Percentiles rank a stretch among this genome's conserved stretches.
phyloP scores from a whole-genome alignment of 345 rosid species.

The Eucalyptus dawsonii region DNA sequence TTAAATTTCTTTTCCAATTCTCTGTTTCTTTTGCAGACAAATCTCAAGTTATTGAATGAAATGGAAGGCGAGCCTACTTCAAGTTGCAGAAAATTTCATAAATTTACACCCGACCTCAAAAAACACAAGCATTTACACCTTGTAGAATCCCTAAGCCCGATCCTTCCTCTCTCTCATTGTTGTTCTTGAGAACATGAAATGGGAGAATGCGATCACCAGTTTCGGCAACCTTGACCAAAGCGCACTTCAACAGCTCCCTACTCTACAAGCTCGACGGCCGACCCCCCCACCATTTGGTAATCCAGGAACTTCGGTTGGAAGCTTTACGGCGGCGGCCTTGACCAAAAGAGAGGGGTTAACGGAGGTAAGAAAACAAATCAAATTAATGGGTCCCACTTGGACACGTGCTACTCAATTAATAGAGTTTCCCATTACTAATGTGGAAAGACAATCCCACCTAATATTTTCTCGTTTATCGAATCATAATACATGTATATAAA shows the following conservation, averaged over 20 bases:
- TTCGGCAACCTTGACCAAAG: slow-evolving; percentile 65
- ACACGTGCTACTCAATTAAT: background rate
- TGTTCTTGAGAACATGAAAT: slow-evolving; percentile 54
- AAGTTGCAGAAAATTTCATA: slow-evolving; percentile 93
- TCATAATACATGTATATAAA: too few relatives aligned
- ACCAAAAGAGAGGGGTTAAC: background rate
- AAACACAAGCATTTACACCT: background rate
- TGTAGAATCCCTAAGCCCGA: background rate
- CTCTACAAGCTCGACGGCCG: slow-evolving; percentile 58
- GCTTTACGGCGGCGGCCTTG: background rate
- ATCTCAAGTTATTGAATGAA: background rate
- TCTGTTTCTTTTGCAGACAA: background rate
- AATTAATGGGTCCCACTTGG: background rate
- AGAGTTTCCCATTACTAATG: background rate
- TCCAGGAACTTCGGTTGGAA: slow-evolving; percentile 6
- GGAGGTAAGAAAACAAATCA: background rate
- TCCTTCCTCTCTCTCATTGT: slow-evolving; percentile 12
- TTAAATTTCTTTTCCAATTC: background rate
- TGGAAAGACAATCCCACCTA: background rate
- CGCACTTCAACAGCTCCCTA: slow-evolving; percentile 75
- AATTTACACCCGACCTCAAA: background rate
- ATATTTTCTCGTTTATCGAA: too few relatives aligned
- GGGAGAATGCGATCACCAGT: slow-evolving; percentile 75
- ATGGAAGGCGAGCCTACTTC: slow-evolving; percentile 41
- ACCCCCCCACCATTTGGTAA: slow-evolving; percentile 56